Conservation (phyloP, 2,329 filamentous ascomycete species). For the Pseudonectria foliicola region DNA sequence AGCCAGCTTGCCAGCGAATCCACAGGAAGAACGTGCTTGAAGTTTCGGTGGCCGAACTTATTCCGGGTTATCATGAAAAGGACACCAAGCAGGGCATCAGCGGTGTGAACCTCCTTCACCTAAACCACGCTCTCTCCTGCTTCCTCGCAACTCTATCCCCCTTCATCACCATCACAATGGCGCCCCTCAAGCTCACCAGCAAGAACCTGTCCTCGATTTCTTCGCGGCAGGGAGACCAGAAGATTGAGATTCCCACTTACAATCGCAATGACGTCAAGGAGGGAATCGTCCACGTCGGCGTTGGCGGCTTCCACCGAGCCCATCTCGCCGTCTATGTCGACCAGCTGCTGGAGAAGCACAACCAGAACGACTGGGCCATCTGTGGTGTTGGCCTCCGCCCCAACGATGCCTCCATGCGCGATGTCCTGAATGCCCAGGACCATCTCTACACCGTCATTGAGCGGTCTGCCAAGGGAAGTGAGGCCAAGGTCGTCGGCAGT, state of each 20-base stretch:
- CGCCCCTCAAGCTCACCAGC: conserved; percentile 21
- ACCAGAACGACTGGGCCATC: conserved; percentile 40
- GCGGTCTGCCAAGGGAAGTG: conserved; percentile 44
- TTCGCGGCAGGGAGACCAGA: conserved; percentile 13
- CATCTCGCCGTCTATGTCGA: conserved; percentile 47
- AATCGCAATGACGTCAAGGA: conserved; percentile 40
- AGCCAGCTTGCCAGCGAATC: no score
- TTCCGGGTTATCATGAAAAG: conserved; percentile 14
- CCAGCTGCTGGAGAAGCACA: conserved; percentile 39
- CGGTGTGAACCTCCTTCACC: conserved; percentile 11
- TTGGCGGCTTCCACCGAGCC: conserved; percentile 48
- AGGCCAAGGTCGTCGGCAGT: conserved; percentile 41
- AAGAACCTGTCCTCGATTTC: conserved; percentile 16
- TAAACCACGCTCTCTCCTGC: conserved; percentile 5
- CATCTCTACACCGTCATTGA: conserved; percentile 47
- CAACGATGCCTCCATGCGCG: conserved; percentile 44
- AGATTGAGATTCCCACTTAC: conserved; percentile 33
- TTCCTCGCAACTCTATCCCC: not conserved
- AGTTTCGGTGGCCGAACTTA: conserved; percentile 12
- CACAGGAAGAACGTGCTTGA: conserved; percentile 8
- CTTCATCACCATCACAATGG: conserved; percentile 8
- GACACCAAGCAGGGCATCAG: conserved; percentile 15
- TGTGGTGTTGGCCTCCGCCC: conserved; percentile 45
- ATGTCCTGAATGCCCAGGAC: conserved; percentile 40
- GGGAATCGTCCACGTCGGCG: conserved; percentile 47